Evolutionary conservation across 2,329 filamentous ascomycete genomes (phyloP), one percentile per base, ranked within the genome.

Genomic region (Arthroderma uncinatum): DNA sequence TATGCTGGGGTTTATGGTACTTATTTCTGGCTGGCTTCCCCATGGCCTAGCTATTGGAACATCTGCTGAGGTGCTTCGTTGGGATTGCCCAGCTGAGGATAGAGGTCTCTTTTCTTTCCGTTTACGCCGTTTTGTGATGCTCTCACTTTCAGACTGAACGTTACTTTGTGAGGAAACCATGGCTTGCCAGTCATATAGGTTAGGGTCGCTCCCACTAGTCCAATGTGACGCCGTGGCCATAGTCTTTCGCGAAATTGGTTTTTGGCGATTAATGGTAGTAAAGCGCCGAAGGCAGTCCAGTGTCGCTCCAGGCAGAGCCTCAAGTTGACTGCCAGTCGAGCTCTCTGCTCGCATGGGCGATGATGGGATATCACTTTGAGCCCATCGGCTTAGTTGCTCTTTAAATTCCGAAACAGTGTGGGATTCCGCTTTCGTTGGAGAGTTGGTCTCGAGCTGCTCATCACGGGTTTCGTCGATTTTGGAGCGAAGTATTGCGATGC

Each of bases 221-320:
- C 72, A 74, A 42, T 73, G 68, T 1, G 68, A 67, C 19, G 74
- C 65, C 28, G 72, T 63, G 37, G 59, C 64, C 33, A 61, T 33
- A 14, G 68, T 63, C 25, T 63, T 67, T 39, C 57, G 64, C 28
- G 66, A 59, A 30, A 64, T 55, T 8, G 63, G 25, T 14, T 60
- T 61, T 37, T 63, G 60, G 3, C 53, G 21, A 25, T 65, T 65
- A 52, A 70, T 63, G 1, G 58, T 64, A 4, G 68, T 69, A 48
- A 69, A 68, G 39, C 65, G 62, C n/a, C 67, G 62, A 16, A 73
- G 61, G 34, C 4, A 53, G 16, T n/a, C n/a, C 4, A 53, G 36
- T 2, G n/a, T 6, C 5, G 5, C 1, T 23, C 19, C 7, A 14
- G 50, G 7, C 30, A 3, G 19, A 16, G 12, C 5, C 6, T 50